Evolutionary conservation across 2,329 filamentous ascomycete species (phyloP), one percentile per base, ranked within the genome.

Genomic region (Cladophialophora immunda): DNA sequence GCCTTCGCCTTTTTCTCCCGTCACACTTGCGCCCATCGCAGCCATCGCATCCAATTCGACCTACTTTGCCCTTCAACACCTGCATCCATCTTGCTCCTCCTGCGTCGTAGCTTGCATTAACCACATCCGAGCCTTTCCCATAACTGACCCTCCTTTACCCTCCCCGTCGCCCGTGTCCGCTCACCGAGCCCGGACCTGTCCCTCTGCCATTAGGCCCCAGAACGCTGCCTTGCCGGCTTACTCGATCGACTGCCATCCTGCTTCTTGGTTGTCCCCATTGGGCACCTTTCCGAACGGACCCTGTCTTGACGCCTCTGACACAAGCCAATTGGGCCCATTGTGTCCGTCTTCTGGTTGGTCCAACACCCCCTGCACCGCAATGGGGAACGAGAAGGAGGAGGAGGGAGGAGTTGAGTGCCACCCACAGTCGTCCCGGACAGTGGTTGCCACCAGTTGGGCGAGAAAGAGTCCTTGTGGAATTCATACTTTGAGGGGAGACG

Each of bases 311-410:
- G 27, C 36, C 60, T 53, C 47, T 54, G 65, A 66, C 56, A 55
- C 61, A 50, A 58, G 52, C 62, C 61, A 22, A 36, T 59, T 61
- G 36, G 38, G 34, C 45, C 41, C 34, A 17, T 22, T 59, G 56
- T 52, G 59, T 38, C 29, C 38, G 60, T 36, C 38, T 25, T 55
- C 56, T 66, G 67, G 59, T 68, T 68, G 64, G 67, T 64, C 64
- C 53, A 29, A 38, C 38, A 66, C 60, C 60, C 60, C 64, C 47
- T 61, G 30, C 47, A 25, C 19, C 47, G 38, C 32, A 29, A 47
- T 38, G 32, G 45, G 45, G 32, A 36, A 60, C 55, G 27, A 47
- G 38, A 52, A 54, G 32, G 58, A 58, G 53, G 41, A 64, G 38
- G 34, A 47, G 15, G 54, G 47, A 38, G 19, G 22, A 29, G 32